phyloP scores from a whole-genome alignment of 2,329 filamentous ascomycete species.

The Ceratocystis cacaofunesta region DNA sequence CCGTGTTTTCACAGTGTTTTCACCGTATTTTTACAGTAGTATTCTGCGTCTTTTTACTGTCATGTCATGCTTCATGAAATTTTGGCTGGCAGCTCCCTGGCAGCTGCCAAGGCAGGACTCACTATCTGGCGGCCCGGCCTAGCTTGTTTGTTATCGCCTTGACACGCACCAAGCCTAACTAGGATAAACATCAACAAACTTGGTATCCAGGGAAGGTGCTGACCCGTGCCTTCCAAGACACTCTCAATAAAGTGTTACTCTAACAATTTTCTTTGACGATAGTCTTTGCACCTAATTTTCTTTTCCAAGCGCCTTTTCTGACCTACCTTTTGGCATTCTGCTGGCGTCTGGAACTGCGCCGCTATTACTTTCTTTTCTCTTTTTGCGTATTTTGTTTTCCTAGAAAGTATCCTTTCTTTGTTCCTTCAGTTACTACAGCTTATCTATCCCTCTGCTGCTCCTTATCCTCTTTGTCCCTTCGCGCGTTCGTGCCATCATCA shows the following conservation, averaged over 20 bases:
- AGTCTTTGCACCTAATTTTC: background rate
- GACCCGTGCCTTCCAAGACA: background rate
- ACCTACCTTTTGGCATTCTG: background rate
- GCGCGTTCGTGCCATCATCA: background rate
- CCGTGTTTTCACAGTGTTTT: background rate
- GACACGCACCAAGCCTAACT: conserved; percentile 5
- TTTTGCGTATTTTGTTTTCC: conserved; percentile 9
- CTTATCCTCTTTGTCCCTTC: background rate
- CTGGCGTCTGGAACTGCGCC: background rate
- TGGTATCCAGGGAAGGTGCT: conserved; percentile 7
- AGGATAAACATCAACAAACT: conserved; percentile 10
- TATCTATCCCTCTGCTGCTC: background rate
- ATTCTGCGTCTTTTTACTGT: no score
- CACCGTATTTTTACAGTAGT: background rate
- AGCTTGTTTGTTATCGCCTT: conserved; percentile 6
- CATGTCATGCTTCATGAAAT: no score
- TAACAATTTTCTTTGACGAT: background rate
- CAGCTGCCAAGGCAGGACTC: background rate
- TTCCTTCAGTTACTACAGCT: background rate
- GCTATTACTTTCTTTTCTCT: background rate
- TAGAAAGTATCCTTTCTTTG: conserved; percentile 14
- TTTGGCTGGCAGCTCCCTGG: background rate
- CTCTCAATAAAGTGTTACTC: background rate
- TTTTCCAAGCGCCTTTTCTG: background rate
- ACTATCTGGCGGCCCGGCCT: background rate